phyloP scores from a whole-genome alignment of 164 flowering plant genomes.

The Chloranthus sessilifolius region DNA sequence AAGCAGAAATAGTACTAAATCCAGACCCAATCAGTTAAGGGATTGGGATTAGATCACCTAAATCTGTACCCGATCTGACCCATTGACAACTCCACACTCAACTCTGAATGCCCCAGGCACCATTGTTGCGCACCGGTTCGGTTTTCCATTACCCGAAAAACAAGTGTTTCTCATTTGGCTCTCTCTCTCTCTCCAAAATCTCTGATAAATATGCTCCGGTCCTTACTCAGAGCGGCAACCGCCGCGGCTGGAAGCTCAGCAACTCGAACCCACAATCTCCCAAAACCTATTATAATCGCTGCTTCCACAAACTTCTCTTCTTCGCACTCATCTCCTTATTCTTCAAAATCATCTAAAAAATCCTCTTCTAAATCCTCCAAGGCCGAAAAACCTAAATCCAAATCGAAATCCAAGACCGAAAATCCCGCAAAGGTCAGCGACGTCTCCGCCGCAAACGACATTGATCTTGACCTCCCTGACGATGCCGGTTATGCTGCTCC shows the following conservation, averaged over 20 bases:
- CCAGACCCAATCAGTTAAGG: too few species aligned
- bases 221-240: constrained; percentile 17
- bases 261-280: neutral
- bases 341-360: too few species aligned
- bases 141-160: too few species aligned
- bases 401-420: constrained; percentile 15
- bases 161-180: too few species aligned
- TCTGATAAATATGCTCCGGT: constrained; percentile 31
- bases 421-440: constrained; percentile 14
- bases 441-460: constrained; percentile 11
- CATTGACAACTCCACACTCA: too few species aligned
- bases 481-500: constrained; percentile 30
- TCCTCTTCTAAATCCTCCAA: constrained; percentile 19
- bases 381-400: constrained; percentile 8
- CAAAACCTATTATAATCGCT: constrained; percentile 1
- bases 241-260: constrained; percentile 5
- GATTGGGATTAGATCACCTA: too few species aligned
- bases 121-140: too few species aligned
- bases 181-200: too few species aligned
- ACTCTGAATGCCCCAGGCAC: too few species aligned
- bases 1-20: too few species aligned
- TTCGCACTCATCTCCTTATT: constrained; percentile 6
- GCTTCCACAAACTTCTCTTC: constrained; percentile 6
- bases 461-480: constrained; percentile 17
- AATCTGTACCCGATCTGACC: too few species aligned